These are phyloP conservation scores for Nitzschia inconspicua DNA, from an alignment of 108 stramenopile genomes.

Conservation along the genomic window DNA sequence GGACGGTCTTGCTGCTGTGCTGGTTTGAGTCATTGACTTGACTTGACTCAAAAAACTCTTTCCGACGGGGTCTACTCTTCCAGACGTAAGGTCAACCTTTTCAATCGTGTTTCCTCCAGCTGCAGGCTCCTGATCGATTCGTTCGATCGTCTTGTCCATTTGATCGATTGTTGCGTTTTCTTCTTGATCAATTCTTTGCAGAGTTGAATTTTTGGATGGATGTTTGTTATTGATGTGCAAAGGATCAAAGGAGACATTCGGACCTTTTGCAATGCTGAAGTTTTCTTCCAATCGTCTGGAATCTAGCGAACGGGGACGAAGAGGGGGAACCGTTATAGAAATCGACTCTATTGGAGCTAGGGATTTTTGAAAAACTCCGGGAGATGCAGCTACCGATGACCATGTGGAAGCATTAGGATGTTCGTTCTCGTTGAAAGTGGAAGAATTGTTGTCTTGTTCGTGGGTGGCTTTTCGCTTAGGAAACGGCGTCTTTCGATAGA, in stretches of 20 bases:
- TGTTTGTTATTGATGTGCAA: neutral
- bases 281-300: neutral
- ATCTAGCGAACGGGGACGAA: conserved; percentile 22
- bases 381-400: neutral
- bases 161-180: neutral
- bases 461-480: conserved; percentile 18
- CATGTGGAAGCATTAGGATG: conserved; percentile 19
- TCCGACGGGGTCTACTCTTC: neutral
- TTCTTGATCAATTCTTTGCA: neutral
- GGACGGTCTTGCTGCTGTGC: conserved; percentile 4
- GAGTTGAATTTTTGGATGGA: neutral
- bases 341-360: neutral
- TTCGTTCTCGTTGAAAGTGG: conserved; percentile 15
- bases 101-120: neutral
- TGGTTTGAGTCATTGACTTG: neutral
- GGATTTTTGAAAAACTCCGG: neutral
- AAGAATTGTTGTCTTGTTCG: conserved; percentile 3
- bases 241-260: neutral
- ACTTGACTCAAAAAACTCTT: neutral
- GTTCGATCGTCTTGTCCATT: neutral
- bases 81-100: neutral
- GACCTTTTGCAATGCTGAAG: neutral
- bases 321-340: conserved; percentile 24
- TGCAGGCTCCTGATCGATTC: neutral
- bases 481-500: conserved; percentile 34